A percentile compares a stretch with the other conserved stretches of the same genome.
phyloP scores from a whole-genome alignment of 1,284 basidiomycete species.

The Moesziomyces aphidis region DNA sequence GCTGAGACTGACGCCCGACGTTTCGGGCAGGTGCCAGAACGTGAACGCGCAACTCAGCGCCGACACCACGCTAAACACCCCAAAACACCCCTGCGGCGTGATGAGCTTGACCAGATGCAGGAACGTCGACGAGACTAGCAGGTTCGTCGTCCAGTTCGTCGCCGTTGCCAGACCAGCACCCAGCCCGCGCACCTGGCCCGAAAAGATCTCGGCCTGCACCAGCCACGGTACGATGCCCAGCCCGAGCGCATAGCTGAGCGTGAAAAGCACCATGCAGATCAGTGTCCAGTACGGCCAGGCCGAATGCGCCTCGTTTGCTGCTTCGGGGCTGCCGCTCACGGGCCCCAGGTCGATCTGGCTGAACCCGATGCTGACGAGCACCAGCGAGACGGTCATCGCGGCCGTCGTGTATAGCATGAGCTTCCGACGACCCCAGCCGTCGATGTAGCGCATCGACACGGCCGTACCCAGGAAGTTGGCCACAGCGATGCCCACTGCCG shows the following conservation, averaged over 20 bases:
- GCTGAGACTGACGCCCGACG: conserved; percentile 38
- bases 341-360: conserved; percentile 40
- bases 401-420: conserved; percentile 56
- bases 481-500: conserved; percentile 53
- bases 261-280: conserved; percentile 44
- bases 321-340: conserved; percentile 7
- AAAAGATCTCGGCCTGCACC: conserved; percentile 57
- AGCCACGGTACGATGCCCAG: conserved; percentile 61
- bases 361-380: conserved; percentile 42
- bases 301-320: conserved; percentile 1
- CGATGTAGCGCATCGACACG: conserved; percentile 53
- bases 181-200: conserved; percentile 37
- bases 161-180: conserved; percentile 54
- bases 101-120: conserved; percentile 47
- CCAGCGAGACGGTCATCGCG: conserved; percentile 36
- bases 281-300: conserved; percentile 51
- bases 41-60: conserved; percentile 52
- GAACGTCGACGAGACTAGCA: conserved; percentile 47
- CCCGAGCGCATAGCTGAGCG: conserved; percentile 57
- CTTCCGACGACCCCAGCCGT: conserved; percentile 51
- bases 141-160: conserved; percentile 52
- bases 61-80: conserved; percentile 41
- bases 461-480: conserved; percentile 59
- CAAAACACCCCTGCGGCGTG: conserved; percentile 47
- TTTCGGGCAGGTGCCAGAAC: conserved; percentile 51